Conservation (phyloP, 805 yeast genomes). For the Metschnikowia cerradonensis region DNA sequence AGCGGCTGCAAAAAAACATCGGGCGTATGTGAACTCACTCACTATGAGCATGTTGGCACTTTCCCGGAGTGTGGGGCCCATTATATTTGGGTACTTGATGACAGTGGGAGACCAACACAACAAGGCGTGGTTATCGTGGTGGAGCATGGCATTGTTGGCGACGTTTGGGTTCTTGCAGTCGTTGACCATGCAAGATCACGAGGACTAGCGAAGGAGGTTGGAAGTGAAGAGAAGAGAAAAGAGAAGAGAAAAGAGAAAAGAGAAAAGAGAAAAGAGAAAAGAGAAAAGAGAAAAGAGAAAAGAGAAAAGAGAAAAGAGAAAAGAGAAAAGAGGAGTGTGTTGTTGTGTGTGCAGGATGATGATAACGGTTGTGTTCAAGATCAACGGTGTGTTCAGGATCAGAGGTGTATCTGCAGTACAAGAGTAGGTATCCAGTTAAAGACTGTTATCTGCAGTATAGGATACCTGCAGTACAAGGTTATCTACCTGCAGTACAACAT, state of each 20-base stretch:
- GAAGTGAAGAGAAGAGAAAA: too few species aligned
- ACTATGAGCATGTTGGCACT: conserved; percentile 33
- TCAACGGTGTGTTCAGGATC: too few species aligned
- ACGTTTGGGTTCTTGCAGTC: conserved; percentile 27
- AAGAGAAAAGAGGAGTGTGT: not conserved
- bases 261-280: too few species aligned
- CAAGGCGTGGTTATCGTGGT: conserved; percentile 33
- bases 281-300: not conserved
- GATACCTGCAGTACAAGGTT: too few species aligned
- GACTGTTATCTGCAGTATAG: too few species aligned
- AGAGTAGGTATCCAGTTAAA: too few species aligned
- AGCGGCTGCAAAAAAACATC: conserved; percentile 30
- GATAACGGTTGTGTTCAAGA: not conserved
- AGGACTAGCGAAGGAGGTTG: conserved; percentile 16
- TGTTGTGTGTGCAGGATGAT: not conserved
- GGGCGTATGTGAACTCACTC: conserved; percentile 34
- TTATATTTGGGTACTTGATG: conserved; percentile 33
- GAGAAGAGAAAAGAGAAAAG: not conserved
- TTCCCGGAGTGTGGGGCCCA: conserved; percentile 32
- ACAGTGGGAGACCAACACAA: conserved; percentile 24
- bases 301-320: not conserved
- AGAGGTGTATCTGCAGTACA: too few species aligned
- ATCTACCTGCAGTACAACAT: too few species aligned
- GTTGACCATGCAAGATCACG: conserved; percentile 25
- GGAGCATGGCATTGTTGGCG: conserved; percentile 29